phyloP scores from a whole-genome alignment of 1,139 yeast genomes.

The Hyphopichia fennica region DNA sequence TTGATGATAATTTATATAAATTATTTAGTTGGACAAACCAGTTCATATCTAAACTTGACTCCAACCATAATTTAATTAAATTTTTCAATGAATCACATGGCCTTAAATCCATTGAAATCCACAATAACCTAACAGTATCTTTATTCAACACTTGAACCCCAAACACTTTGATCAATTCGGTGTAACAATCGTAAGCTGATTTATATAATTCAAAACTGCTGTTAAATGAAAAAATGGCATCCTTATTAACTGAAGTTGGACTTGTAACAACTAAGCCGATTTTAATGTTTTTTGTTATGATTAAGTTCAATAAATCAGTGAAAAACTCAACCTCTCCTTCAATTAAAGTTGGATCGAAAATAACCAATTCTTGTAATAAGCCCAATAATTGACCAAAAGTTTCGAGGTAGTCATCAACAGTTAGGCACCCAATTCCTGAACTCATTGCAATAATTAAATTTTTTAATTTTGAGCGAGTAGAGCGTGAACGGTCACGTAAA shows the following conservation, averaged over 20 bases:
- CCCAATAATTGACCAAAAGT: conserved; percentile 27
- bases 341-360: conserved; percentile 39
- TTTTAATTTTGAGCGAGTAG: conserved; percentile 24
- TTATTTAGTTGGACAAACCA: conserved; percentile 45
- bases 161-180: conserved; percentile 39
- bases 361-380: conserved; percentile 40
- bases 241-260: conserved; percentile 36
- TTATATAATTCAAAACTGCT: conserved; percentile 36
- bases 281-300: conserved; percentile 40
- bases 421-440: conserved; percentile 33
- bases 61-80: conserved; percentile 42
- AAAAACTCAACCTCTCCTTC: conserved; percentile 33
- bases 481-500: conserved; percentile 23
- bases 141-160: conserved; percentile 35
- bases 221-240: conserved; percentile 41
- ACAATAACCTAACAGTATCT: conserved; percentile 37
- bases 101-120: conserved; percentile 45
- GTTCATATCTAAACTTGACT: conserved; percentile 32
- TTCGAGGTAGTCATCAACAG: conserved; percentile 27
- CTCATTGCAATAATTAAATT: conserved; percentile 31
- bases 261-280: conserved; percentile 32
- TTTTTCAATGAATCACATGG: conserved; percentile 39
- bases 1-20: conserved; percentile 37
- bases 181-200: conserved; percentile 40
- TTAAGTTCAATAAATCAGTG: conserved; percentile 28